Conservation (phyloP, 139 green algal genomes). For the Auxenochlorella pyrenoidosa region DNA sequence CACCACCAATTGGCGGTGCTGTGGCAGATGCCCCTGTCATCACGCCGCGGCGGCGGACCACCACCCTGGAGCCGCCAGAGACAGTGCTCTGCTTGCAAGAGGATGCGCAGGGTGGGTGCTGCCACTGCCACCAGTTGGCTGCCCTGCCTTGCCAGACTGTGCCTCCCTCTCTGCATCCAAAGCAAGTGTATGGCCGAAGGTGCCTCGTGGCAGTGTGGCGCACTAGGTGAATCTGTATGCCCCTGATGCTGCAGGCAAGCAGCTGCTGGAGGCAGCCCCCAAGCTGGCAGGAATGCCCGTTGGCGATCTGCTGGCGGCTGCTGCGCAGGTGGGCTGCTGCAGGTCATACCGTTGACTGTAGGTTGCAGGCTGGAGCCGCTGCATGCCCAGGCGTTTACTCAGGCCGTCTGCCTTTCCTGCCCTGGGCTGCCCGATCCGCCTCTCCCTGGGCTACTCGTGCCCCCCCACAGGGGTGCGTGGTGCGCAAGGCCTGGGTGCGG, state of each 20-base stretch:
- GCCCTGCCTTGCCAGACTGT: neutral
- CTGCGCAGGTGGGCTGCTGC: neutral
- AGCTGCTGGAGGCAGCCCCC: slow-evolving; percentile 25
- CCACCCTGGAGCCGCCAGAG: slow-evolving; percentile 7
- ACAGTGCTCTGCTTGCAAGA: neutral
- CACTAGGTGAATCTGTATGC: neutral
- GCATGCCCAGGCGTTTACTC: neutral
- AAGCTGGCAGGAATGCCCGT: neutral
- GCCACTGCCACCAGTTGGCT: neutral
- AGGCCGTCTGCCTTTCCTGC: too few relatives aligned
- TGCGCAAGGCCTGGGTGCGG: slow-evolving; percentile 34
- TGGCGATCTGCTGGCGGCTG: neutral
- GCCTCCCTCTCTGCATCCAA: too few relatives aligned
- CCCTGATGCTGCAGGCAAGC: neutral
- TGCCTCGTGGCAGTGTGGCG: neutral
- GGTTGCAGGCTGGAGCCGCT: too few relatives aligned
- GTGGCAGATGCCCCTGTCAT: neutral
- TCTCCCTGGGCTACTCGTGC: neutral
- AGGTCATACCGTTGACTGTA: too few relatives aligned
- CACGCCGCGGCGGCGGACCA: slow-evolving; percentile 4
- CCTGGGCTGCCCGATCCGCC: neutral
- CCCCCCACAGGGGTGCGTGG: neutral
- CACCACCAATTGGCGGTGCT: neutral
- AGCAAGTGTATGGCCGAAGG: too few relatives aligned
- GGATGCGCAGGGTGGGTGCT: neutral